Evolutionary conservation across 2,329 filamentous ascomycete species (phyloP).

Genomic region (Sporothrix dimorphospora): DNA sequence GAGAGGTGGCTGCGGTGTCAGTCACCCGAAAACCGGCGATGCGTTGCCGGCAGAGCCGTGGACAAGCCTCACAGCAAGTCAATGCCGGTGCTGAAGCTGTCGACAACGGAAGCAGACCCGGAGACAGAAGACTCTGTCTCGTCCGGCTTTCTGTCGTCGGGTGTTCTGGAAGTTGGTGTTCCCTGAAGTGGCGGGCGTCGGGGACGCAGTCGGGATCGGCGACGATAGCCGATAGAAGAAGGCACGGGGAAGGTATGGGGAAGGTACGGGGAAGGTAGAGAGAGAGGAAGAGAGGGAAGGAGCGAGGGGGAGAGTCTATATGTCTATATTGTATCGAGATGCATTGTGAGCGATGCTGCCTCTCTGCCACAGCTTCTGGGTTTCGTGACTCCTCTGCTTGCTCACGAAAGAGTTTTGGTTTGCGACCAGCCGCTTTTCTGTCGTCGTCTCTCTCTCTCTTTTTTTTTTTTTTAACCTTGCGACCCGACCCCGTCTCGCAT

Average conservation of each 20-base stretch:
- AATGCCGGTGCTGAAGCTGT: background rate
- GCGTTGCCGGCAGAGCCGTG: background rate
- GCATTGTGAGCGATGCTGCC: slow-evolving; percentile 12
- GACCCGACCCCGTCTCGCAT: slow-evolving; percentile 9
- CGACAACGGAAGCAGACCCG: background rate
- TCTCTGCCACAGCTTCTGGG: background rate
- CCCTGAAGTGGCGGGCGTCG: background rate
- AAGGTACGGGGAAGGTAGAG: background rate
- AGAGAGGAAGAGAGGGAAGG: background rate
- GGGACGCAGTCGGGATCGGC: background rate
- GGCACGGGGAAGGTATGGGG: background rate
- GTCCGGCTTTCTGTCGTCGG: background rate
- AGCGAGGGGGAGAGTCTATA: background rate
- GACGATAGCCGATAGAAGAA: background rate
- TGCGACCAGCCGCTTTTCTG: background rate
- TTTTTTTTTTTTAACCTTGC: background rate
- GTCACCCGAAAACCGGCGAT: background rate
- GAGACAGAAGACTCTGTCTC: background rate
- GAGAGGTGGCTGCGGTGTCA: background rate
- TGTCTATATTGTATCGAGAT: slow-evolving; percentile 21
- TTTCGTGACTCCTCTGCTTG: background rate
- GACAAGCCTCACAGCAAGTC: background rate
- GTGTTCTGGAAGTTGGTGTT: background rate
- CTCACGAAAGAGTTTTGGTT: background rate
- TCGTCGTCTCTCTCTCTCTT: background rate